phyloP scores from a whole-genome alignment of 495 filamentous ascomycete genomes.

The Hypoxylon rickii region DNA sequence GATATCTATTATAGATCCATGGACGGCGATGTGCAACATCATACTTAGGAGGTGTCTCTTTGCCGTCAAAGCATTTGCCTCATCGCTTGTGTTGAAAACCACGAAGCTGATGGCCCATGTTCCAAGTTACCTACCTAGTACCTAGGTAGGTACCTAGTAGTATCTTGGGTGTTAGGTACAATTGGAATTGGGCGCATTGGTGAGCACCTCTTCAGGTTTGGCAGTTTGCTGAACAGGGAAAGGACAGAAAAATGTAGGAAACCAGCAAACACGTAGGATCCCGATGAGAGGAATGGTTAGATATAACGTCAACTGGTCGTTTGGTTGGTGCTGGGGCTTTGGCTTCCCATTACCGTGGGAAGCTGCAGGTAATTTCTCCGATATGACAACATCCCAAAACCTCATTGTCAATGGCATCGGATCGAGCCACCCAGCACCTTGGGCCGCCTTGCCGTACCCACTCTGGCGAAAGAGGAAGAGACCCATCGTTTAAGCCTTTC shows the following conservation, averaged over 20 bases:
- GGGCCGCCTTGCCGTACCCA: neutral
- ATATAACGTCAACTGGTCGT: slow-evolving; percentile 3
- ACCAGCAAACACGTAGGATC: slow-evolving; percentile 20
- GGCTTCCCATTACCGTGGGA: slow-evolving; percentile 14
- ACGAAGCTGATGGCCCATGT: too few species aligned
- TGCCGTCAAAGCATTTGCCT: too few species aligned
- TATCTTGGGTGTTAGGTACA: too few species aligned
- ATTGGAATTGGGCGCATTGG: too few species aligned
- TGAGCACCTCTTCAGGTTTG: neutral
- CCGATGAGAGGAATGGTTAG: slow-evolving; percentile 11
- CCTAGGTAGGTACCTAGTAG: neutral
- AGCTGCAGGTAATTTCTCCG: slow-evolving; percentile 31
- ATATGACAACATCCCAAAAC: slow-evolving; percentile 32
- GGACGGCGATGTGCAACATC: too few species aligned
- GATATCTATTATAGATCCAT: too few species aligned
- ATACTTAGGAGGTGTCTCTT: too few species aligned
- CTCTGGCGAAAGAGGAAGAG: too few species aligned
- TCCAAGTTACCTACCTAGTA: neutral
- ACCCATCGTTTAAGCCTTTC: too few species aligned
- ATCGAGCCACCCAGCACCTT: too few species aligned
- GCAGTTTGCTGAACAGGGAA: slow-evolving; percentile 26
- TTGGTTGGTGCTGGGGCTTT: slow-evolving; percentile 6
- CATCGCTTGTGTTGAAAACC: too few species aligned
- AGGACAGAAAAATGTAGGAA: slow-evolving; percentile 3
- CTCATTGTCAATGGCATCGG: too few species aligned